Conservation (phyloP, 2,329 filamentous ascomycete genomes). For the Alternaria rosae region DNA sequence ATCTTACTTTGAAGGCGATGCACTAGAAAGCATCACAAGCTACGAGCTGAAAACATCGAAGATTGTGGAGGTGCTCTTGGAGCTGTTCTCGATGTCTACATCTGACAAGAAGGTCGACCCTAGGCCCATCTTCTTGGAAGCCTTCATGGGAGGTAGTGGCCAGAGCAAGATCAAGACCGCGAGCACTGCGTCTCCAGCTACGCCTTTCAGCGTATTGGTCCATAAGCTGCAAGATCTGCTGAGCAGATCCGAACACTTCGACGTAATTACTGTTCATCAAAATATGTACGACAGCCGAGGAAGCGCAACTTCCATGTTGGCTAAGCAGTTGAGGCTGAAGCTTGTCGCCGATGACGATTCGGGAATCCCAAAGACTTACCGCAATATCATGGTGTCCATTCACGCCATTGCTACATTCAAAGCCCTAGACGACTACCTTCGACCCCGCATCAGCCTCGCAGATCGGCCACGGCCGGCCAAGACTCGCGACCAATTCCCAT, state of each 20-base stretch:
- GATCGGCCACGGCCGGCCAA: constrained; percentile 74
- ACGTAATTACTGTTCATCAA: constrained; percentile 93
- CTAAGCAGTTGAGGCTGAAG: constrained; percentile 90
- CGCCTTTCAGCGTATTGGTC: constrained; percentile 88
- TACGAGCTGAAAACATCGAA: constrained; percentile 91
- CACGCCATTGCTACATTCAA: constrained; percentile 99
- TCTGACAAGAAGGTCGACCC: constrained; percentile 65
- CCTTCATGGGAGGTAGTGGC: constrained; percentile 84
- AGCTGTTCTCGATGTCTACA: constrained; percentile 75
- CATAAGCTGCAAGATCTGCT: constrained; percentile 95
- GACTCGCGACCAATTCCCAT: constrained; percentile 64
- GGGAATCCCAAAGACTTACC: constrained; percentile 84
- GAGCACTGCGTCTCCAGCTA: constrained; percentile 73
- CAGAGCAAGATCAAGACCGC: constrained; percentile 68
- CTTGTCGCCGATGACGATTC: constrained; percentile 89
- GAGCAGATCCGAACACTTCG: constrained; percentile 96
- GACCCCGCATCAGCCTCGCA: constrained; percentile 81
- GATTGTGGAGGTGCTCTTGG: constrained; percentile 82
- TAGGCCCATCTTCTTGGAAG: constrained; percentile 83
- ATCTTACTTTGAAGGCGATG: constrained; percentile 85
- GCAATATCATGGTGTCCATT: constrained; percentile 97
- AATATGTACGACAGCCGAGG: constrained; percentile 90
- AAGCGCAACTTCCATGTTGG: constrained; percentile 93
- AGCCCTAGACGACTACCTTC: constrained; percentile 91
- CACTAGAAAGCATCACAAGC: constrained; percentile 92